phyloP scores from a whole-genome alignment of 1,284 basidiomycete species.

The Apiotrichum akiyoshidainum region DNA sequence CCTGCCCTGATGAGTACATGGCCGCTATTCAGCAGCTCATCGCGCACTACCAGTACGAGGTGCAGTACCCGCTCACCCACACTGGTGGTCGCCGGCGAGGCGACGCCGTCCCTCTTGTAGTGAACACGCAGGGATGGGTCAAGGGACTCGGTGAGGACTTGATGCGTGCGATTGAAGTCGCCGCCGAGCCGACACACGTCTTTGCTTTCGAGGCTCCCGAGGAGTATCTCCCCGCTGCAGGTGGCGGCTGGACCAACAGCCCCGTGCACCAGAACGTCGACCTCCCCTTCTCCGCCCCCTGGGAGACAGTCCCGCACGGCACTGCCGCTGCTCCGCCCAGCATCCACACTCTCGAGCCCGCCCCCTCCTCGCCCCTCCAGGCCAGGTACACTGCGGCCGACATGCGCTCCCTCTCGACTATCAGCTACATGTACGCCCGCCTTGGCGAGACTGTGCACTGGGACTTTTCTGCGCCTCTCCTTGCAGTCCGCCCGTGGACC shows the following conservation, averaged over 20 bases:
- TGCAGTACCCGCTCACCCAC: constrained; percentile 56
- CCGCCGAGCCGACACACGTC: constrained; percentile 64
- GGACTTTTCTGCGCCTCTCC: constrained; percentile 68
- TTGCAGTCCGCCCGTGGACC: constrained; percentile 65
- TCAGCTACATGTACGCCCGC: constrained; percentile 74
- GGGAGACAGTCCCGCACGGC: background rate
- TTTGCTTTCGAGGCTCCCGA: constrained; percentile 55
- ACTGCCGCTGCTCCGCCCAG: background rate
- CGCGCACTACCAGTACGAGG: constrained; percentile 66
- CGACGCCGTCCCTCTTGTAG: constrained; percentile 72
- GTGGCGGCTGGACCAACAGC: constrained; percentile 34
- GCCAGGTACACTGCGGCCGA: constrained; percentile 68
- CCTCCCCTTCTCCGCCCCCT: constrained; percentile 17
- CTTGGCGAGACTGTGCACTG: constrained; percentile 54
- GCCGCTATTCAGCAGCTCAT: constrained; percentile 66
- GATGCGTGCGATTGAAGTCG: constrained; percentile 63
- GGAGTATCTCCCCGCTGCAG: constrained; percentile 8
- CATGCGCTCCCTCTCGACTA: constrained; percentile 64
- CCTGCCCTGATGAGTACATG: constrained; percentile 76
- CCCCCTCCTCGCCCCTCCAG: constrained; percentile 45
- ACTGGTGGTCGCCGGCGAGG: constrained; percentile 46
- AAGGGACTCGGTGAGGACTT: constrained; percentile 90
- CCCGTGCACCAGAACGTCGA: constrained; percentile 19
- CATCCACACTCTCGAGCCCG: constrained; percentile 33
- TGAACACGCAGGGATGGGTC: constrained; percentile 96